Percentiles rank a stretch among this genome's conserved stretches.
Evolutionary conservation across 768 basidiomycete genomes (phyloP).

Genomic region (Lactarius vividus): DNA sequence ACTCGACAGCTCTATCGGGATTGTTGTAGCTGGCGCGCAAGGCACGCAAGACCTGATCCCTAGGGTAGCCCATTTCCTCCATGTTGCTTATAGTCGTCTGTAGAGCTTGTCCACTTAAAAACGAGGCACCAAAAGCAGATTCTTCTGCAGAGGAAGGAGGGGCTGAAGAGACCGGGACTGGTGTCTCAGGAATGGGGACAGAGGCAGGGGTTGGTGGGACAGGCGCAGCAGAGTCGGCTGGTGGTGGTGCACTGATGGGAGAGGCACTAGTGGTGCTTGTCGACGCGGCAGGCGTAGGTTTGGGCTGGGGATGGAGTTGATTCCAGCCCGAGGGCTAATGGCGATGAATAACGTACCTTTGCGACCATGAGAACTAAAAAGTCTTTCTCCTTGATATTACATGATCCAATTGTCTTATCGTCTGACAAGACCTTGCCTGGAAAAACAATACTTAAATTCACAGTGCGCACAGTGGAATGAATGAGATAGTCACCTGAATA

Average conservation of each 20-base stretch:
- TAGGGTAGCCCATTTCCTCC: slow-evolving; percentile 91
- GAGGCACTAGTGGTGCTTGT: slow-evolving; percentile 35
- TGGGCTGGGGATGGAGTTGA: slow-evolving; percentile 45
- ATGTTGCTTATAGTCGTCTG: slow-evolving; percentile 79
- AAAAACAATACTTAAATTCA: slow-evolving; percentile 14
- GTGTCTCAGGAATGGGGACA: slow-evolving; percentile 35
- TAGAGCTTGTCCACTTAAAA: slow-evolving; percentile 74
- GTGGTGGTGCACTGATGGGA: slow-evolving; percentile 30
- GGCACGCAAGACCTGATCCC: slow-evolving; percentile 80
- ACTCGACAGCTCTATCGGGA: slow-evolving; percentile 97
- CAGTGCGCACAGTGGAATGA: slow-evolving; percentile 14
- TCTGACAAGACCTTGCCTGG: slow-evolving; percentile 90
- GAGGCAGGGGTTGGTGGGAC: slow-evolving; percentile 37
- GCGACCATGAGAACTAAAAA: slow-evolving; percentile 99
- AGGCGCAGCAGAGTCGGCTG: slow-evolving; percentile 32
- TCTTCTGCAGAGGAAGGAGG: slow-evolving; percentile 33
- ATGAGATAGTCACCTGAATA: slow-evolving; percentile 66
- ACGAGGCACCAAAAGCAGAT: slow-evolving; percentile 51
- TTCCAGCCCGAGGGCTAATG: background rate
- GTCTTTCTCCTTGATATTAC: slow-evolving; percentile 96
- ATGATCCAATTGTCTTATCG: slow-evolving; percentile 81
- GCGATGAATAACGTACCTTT: slow-evolving; percentile 57
- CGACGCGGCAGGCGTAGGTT: slow-evolving; percentile 43
- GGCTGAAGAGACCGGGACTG: slow-evolving; percentile 36
- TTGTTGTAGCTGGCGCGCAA: slow-evolving; percentile 95